Percentiles rank a stretch among this genome's conserved stretches.
Evolutionary conservation across 139 green algal genomes (phyloP).

Genomic region (Volvox reticuliferus): DNA sequence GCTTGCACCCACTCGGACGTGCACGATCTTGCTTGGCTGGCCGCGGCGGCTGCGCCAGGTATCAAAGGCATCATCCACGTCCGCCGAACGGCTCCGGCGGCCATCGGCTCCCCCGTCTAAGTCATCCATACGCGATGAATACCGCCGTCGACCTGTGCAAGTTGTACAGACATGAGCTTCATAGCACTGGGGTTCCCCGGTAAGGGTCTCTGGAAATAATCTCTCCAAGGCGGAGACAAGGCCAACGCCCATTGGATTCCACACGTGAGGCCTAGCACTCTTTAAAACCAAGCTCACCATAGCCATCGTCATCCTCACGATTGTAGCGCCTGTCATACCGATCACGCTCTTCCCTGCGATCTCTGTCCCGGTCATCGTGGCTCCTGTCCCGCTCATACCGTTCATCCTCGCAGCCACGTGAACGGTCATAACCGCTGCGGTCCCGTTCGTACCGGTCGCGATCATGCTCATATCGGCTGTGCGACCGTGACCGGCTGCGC

Average conservation of each 20-base stretch:
- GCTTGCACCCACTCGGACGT: constrained; percentile 20
- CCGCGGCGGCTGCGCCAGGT: neutral
- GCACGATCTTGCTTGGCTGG: constrained; percentile 24
- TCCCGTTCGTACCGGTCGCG: neutral
- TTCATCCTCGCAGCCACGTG: neutral
- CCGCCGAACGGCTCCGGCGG: constrained; percentile 3
- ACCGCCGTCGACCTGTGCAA: neutral
- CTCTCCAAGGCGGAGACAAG: no score
- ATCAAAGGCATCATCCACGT: neutral
- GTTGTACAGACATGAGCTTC: neutral
- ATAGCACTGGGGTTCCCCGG: no score
- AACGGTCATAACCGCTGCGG: neutral
- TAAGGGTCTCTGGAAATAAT: no score
- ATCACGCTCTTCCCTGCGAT: neutral
- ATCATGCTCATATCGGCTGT: neutral
- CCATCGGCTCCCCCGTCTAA: neutral
- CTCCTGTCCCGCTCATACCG: neutral
- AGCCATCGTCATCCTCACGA: neutral
- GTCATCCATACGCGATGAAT: neutral
- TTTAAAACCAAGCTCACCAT: neutral
- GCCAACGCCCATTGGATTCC: no score
- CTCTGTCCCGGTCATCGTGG: neutral
- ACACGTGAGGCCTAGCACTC: neutral
- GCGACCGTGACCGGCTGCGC: constrained; percentile 22
- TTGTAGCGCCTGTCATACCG: neutral